Evolutionary conservation across 768 basidiomycete species (phyloP), one percentile per base, ranked within the genome.

Genomic region (Chiua virens): DNA sequence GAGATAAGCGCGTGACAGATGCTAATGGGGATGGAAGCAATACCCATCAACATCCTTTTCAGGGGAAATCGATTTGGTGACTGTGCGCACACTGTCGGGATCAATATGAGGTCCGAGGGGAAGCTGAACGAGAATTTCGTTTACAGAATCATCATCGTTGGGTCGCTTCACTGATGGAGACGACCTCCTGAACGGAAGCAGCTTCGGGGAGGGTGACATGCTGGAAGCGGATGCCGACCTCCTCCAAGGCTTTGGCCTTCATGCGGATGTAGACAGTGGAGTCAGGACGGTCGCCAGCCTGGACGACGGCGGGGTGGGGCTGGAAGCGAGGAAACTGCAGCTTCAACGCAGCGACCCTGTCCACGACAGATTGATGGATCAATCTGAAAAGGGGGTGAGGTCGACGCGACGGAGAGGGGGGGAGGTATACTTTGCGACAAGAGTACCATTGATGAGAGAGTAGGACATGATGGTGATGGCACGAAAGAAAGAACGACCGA

Each of bases 1-100:
- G 23, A 46, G 39, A 52, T 46, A 44, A 62, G 50, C 46, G 48
- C 46, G 37, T 35, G 25, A 44, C 1, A 2, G 11, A 42, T n/a
- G 41, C 15, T 5, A 38, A 53, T 47, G 49, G 42, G 21, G 48
- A 51, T 52, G 35, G 28, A 56, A 41, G 35, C 70, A 79, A 49
- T 61, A 94, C 92, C 94, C 97, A 70, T 99, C 97, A 53, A 99
- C 88, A 60, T 99, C 97, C 74, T 99, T 99, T 68, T 87, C 81
- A 17, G 93, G 92, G 52, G 85, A 89, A 53, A 99, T 85, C 11
- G 92, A 87, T 70, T 98, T 96, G n/a, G 94, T 98, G 46, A 99
- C 89, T 22, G 79, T 78, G 47, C 93, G 86, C 68, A 97, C 95
- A 21, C 85, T 92, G 28, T 89, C 90, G 7, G 87, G 67, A 30